Conservation (phyloP, 345 rosid species). For the Eucalyptus curtisii region DNA sequence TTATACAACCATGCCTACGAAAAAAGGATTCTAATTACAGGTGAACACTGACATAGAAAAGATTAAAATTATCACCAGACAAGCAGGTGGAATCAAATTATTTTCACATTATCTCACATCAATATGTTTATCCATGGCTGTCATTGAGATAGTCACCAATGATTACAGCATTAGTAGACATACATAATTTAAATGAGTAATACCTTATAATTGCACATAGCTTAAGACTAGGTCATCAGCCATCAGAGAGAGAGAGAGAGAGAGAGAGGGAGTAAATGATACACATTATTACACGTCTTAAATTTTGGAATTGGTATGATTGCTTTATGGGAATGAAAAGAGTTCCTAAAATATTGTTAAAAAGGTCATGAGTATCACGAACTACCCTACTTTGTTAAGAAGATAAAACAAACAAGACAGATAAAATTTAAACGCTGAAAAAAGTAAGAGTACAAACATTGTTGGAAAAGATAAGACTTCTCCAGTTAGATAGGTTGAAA, state of each 20-base stretch:
- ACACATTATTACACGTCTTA: no score
- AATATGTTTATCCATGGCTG: no score
- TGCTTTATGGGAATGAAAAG: neutral
- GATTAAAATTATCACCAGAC: neutral
- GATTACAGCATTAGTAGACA: no score
- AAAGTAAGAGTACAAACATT: neutral
- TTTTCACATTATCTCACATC: no score
- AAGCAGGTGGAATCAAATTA: neutral
- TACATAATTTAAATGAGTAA: neutral
- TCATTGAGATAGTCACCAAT: no score
- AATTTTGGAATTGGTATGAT: neutral
- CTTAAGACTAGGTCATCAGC: neutral
- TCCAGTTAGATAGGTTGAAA: neutral
- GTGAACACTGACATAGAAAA: neutral
- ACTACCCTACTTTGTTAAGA: neutral
- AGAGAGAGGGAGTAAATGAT: no score
- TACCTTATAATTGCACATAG: no score
- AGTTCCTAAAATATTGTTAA: neutral
- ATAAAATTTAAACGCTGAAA: neutral
- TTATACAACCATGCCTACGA: conserved; percentile 50
- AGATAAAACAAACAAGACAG: neutral
- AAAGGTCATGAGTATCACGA: neutral
- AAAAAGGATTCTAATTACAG: neutral
- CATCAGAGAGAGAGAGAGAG: no score
- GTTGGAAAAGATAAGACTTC: neutral